Evolutionary conservation across 441 rosid species (phyloP).

Genomic region (Lepidium campestre): DNA sequence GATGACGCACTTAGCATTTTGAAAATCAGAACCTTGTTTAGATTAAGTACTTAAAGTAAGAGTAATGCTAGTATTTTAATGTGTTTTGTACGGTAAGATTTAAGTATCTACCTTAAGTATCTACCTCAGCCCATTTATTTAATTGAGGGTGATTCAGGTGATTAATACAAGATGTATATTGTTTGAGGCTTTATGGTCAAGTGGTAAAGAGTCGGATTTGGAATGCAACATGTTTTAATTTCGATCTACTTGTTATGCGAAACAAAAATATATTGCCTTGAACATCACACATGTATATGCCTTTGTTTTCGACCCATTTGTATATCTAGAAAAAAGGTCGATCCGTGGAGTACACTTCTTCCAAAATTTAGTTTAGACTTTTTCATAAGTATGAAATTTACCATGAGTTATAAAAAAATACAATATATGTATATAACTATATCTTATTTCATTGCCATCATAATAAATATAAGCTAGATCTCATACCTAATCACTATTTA

Average conservation of each 20-base stretch:
- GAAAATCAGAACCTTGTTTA: neutral
- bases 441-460: constrained; percentile 7
- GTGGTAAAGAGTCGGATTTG: no score
- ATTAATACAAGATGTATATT: constrained; percentile 5
- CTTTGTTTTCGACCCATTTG: no score
- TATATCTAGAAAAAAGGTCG: no score
- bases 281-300: no score
- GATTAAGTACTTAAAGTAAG: neutral
- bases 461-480: constrained; percentile 4
- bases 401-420: no score
- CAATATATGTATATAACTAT: neutral
- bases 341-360: no score
- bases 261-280: no score
- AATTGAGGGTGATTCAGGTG: neutral
- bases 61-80: neutral
- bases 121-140: neutral
- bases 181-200: no score
- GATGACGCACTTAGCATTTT: neutral
- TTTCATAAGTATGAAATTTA: no score
- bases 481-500: constrained; percentile 4
- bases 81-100: neutral
- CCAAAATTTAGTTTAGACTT: no score
- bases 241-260: no score
- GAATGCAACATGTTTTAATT: no score
- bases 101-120: neutral